Evolutionary conservation across 768 basidiomycete genomes (phyloP).

Genomic region (Tulasnella sp.): DNA sequence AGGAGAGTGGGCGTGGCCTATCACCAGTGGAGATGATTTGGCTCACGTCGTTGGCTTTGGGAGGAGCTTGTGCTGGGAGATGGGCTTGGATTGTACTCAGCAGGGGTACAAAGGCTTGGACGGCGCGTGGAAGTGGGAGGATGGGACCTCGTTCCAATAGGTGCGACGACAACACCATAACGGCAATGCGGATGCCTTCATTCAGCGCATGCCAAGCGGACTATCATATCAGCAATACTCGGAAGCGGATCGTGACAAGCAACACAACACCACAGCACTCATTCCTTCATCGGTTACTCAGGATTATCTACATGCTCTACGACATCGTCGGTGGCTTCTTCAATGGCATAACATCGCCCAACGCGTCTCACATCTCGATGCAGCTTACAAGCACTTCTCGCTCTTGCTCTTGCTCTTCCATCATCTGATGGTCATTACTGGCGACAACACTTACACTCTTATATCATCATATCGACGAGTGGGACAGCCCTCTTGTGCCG

Average conservation of each 20-base stretch:
- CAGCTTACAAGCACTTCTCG: too few relatives aligned
- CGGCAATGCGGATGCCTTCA: neutral
- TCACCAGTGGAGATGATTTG: conserved; percentile 10
- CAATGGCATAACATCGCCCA: too few relatives aligned
- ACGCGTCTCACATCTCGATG: too few relatives aligned
- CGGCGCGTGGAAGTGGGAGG: neutral
- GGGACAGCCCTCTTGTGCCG: too few relatives aligned
- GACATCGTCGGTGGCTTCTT: too few relatives aligned
- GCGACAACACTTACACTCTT: too few relatives aligned
- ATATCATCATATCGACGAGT: too few relatives aligned
- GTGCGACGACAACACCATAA: neutral
- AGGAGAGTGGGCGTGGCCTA: conserved; percentile 15
- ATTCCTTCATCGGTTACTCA: neutral
- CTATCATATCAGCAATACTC: too few relatives aligned
- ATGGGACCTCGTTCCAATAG: neutral
- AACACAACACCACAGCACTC: neutral
- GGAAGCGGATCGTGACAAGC: too few relatives aligned
- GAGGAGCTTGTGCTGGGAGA: conserved; percentile 10
- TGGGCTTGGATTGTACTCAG: neutral
- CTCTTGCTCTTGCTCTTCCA: too few relatives aligned
- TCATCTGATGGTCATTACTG: too few relatives aligned
- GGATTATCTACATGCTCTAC: too few relatives aligned
- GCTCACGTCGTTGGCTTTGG: conserved; percentile 13
- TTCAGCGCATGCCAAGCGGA: neutral
- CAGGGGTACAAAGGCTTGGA: conserved; percentile 8